These are phyloP conservation scores for Trichoderma gamsii DNA, from an alignment of 495 filamentous ascomycete genomes.

Conservation along the genomic window DNA sequence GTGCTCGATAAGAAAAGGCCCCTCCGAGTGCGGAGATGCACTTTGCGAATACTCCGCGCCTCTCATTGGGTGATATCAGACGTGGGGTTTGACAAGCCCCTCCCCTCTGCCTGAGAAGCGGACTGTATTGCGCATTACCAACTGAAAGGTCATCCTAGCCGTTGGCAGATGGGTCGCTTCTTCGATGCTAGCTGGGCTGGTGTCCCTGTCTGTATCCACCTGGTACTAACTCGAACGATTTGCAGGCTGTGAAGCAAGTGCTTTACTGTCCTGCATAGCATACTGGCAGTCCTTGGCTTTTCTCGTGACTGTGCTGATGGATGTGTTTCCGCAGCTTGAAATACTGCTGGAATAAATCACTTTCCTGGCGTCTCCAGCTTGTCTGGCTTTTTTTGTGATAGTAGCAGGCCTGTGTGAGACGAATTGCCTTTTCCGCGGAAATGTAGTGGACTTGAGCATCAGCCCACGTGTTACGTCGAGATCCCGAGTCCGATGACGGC, in stretches of 20 bases:
- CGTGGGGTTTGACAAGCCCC: not conserved
- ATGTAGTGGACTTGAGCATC: not conserved
- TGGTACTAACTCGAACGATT: not conserved
- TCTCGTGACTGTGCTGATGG: too few species aligned
- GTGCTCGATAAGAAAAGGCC: not conserved
- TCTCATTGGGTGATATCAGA: not conserved
- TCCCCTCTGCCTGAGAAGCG: not conserved
- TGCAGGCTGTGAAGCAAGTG: not conserved
- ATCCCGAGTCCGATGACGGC: not conserved
- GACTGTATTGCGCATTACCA: not conserved
- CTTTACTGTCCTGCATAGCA: not conserved
- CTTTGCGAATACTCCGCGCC: not conserved
- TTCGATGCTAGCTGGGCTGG: not conserved
- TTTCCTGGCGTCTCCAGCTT: not conserved
- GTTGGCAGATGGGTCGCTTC: not conserved
- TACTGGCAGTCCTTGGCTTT: too few species aligned
- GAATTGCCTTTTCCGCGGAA: not conserved
- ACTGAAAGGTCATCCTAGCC: not conserved
- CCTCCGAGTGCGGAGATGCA: conserved; percentile 10
- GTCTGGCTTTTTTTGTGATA: not conserved
- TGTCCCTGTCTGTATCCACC: not conserved
- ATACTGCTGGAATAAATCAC: not conserved
- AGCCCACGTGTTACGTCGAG: not conserved
- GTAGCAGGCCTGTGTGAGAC: not conserved
- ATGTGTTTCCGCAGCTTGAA: not conserved